Evolutionary conservation across 208 protist species (phyloP), one percentile per base, ranked within the genome.

Genomic region (Crithidia brevicula): DNA sequence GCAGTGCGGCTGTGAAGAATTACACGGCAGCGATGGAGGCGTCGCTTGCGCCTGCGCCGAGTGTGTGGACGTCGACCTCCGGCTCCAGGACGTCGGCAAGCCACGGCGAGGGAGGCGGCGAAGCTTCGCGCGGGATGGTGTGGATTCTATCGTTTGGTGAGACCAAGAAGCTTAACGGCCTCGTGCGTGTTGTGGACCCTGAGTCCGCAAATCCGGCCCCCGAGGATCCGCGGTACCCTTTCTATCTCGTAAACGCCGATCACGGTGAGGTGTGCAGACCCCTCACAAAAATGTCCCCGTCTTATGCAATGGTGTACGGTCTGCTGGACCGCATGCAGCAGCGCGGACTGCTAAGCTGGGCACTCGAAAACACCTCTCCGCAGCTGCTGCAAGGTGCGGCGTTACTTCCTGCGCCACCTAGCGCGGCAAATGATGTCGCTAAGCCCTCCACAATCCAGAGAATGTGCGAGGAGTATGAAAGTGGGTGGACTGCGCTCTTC

Each of bases 121-220:
- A 45, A 27, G 13, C 25, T 8, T 13, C 30, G 6, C 36, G 58
- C 10, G 59, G 50, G 2, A 28, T 22, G 3, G 58, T 83, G 11
- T 70, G 52, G 23, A 46, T 88, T 34, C 69, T 90, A 7, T 90
- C 85, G 13, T 87, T 90, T 72, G 85, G 78, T 4, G 85, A 90
- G 42, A 83, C 77, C 11, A 61, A 67, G 38, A 84, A 83, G 53
- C 50, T 92, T 11, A 81, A 81, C 45, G 79, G 79, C 0, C 50
- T 91, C 0, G 65, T 88, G 33, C 81, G 68, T 9, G 72, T 91
- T 25, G 81, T 91, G 46, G 81, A 90, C 53, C 81, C 80, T 0
- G 85, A 81, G 45, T 90, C 85, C 4, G 74, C 85, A 13, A 90
- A 90, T 67, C 85, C 81, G 9, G 72, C 65, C 18, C 76, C 81